These are phyloP conservation scores for Xylariaceae sp. DNA, from an alignment of 2,329 filamentous ascomycete species.

Conservation along the genomic window DNA sequence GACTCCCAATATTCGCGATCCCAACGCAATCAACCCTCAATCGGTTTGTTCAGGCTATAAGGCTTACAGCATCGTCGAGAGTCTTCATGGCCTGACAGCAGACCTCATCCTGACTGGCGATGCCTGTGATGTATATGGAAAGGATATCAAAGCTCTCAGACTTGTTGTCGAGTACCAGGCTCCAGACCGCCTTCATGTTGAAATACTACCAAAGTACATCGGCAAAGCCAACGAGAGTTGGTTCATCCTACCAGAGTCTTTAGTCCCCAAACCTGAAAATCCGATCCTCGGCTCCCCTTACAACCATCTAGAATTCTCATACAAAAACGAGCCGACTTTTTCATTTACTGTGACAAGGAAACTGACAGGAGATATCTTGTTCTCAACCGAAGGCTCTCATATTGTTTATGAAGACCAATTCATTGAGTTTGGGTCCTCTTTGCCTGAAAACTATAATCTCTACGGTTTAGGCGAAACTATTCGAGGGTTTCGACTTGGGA, in stretches of 20 bases:
- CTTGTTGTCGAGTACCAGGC: constrained; percentile 67
- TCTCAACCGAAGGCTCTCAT: constrained; percentile 59
- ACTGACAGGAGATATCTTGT: constrained; percentile 61
- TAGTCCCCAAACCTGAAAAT: constrained; percentile 54
- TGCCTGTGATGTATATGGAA: constrained; percentile 75
- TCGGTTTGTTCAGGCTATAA: constrained; percentile 65
- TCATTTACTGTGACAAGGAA: constrained; percentile 61
- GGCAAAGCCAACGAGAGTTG: constrained; percentile 59
- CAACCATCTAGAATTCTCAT: constrained; percentile 51
- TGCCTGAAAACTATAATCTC: constrained; percentile 70
- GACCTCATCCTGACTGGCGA: constrained; percentile 65
- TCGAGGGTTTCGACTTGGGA: constrained; percentile 65
- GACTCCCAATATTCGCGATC: constrained; percentile 62
- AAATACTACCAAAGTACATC: constrained; percentile 64
- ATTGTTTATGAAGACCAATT: constrained; percentile 76
- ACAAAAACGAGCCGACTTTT: constrained; percentile 57
- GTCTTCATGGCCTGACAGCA: constrained; percentile 58
- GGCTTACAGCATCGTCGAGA: constrained; percentile 56
- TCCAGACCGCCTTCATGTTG: constrained; percentile 62
- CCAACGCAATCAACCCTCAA: constrained; percentile 60
- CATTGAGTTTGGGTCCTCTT: constrained; percentile 63
- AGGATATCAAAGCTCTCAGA: constrained; percentile 63
- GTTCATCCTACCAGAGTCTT: constrained; percentile 61
- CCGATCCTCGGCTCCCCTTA: constrained; percentile 43
- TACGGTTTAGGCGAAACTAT: constrained; percentile 74